These are phyloP conservation scores for Alternaria rosae DNA, from an alignment of 2,329 filamentous ascomycete species.

Conservation along the genomic window DNA sequence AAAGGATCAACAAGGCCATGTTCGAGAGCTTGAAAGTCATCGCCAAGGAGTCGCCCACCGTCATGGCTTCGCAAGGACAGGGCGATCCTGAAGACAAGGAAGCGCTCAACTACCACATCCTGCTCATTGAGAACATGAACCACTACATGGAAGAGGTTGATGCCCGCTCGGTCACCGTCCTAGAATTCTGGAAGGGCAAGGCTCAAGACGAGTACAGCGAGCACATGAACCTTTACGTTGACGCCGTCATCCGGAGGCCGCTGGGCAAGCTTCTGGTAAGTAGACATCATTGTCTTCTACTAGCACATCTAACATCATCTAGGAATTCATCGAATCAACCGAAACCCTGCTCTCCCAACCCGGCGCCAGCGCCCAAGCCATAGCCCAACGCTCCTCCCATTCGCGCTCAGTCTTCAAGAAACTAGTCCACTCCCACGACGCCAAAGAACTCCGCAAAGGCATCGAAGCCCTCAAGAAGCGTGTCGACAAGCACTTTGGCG, in stretches of 20 bases:
- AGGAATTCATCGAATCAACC: constrained; percentile 88
- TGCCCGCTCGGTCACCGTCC: constrained; percentile 72
- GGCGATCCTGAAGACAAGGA: constrained; percentile 88
- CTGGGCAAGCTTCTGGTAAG: constrained; percentile 80
- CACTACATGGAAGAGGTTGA: constrained; percentile 95
- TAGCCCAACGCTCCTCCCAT: constrained; percentile 84
- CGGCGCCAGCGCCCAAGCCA: constrained; percentile 59
- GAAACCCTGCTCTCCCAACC: constrained; percentile 72
- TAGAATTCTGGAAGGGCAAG: constrained; percentile 82
- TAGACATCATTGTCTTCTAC: not conserved
- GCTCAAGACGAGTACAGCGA: constrained; percentile 81
- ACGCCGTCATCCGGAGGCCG: constrained; percentile 85
- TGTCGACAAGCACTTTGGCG: constrained; percentile 96
- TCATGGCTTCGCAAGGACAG: constrained; percentile 60
- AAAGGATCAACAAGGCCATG: constrained; percentile 90
- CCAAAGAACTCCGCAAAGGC: constrained; percentile 86
- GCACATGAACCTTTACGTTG: constrained; percentile 87
- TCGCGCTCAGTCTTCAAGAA: constrained; percentile 86
- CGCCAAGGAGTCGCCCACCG: constrained; percentile 71
- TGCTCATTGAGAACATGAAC: constrained; percentile 99
- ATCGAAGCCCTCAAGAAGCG: constrained; percentile 88
- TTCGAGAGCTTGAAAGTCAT: constrained; percentile 97
- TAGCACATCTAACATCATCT: constrained; percentile 14
- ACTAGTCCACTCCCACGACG: constrained; percentile 79
- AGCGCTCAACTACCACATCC: constrained; percentile 94